A percentile compares a stretch with the other conserved stretches of the same genome.
Evolutionary conservation across 2,329 filamentous ascomycete genomes (phyloP).

Genomic region (Alternaria ventricosa): DNA sequence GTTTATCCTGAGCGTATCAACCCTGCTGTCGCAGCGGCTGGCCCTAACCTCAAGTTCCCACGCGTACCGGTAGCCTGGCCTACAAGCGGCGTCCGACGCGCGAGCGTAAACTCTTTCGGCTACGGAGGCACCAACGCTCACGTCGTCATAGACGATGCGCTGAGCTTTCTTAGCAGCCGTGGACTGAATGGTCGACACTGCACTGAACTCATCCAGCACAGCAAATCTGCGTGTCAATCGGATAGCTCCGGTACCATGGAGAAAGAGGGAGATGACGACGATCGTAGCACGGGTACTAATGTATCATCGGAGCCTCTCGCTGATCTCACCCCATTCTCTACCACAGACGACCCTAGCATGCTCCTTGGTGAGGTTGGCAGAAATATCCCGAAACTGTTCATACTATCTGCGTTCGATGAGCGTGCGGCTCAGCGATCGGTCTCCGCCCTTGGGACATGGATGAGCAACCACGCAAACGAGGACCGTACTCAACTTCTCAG

Average conservation of each 20-base stretch:
- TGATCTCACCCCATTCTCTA: background rate
- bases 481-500: background rate
- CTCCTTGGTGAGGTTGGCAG: background rate
- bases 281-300: background rate
- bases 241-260: background rate
- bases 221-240: background rate
- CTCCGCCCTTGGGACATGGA: conserved; percentile 3
- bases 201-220: background rate
- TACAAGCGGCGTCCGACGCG: conserved; percentile 13
- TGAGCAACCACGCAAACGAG: background rate
- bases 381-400: background rate
- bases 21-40: conserved; percentile 16
- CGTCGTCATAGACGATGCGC: conserved; percentile 25
- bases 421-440: conserved; percentile 3
- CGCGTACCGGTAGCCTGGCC: conserved; percentile 18
- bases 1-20: conserved; percentile 34
- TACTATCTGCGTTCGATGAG: conserved; percentile 16
- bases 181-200: conserved; percentile 2
- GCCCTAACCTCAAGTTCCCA: conserved; percentile 17
- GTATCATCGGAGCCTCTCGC: background rate
- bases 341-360: background rate
- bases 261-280: background rate
- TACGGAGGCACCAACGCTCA: conserved; percentile 34
- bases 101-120: conserved; percentile 36
- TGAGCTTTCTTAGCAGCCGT: conserved; percentile 1